Evolutionary conservation across 768 basidiomycete species (phyloP).

Genomic region (Macrocybe gigantea): DNA sequence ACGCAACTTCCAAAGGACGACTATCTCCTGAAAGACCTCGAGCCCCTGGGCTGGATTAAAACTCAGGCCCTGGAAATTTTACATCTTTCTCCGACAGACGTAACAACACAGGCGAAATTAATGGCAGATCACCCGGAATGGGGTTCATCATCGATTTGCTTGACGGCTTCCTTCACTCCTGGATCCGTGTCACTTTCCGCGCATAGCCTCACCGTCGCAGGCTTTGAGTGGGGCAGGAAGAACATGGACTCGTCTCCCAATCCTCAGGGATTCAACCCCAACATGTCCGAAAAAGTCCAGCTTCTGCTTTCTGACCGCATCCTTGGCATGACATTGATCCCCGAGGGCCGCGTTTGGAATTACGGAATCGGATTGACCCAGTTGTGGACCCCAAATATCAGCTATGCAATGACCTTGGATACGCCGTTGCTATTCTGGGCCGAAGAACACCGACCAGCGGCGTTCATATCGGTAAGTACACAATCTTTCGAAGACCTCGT

Average conservation of each 20-base stretch:
- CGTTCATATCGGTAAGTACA: slow-evolving; percentile 79
- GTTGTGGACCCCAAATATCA: slow-evolving; percentile 77
- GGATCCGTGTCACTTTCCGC: slow-evolving; percentile 95
- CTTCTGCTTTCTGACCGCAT: slow-evolving; percentile 92
- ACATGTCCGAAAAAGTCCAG: slow-evolving; percentile 95
- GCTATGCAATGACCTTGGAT: slow-evolving; percentile 81
- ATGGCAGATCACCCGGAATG: slow-evolving; percentile 97
- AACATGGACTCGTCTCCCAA: slow-evolving; percentile 82
- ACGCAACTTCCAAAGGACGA: slow-evolving; percentile 89
- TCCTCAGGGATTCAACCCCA: slow-evolving; percentile 93
- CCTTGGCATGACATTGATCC: slow-evolving; percentile 92
- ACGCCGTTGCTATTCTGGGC: slow-evolving; percentile 97
- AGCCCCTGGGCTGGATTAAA: slow-evolving; percentile 95
- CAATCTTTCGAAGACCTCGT: not conserved
- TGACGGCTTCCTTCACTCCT: slow-evolving; percentile 95
- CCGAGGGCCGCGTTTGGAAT: slow-evolving; percentile 94
- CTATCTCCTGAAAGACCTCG: slow-evolving; percentile 90
- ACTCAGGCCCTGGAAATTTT: slow-evolving; percentile 91
- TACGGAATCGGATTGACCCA: slow-evolving; percentile 94
- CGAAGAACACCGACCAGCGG: slow-evolving; percentile 89
- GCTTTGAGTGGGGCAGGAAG: slow-evolving; percentile 98
- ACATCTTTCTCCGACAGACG: slow-evolving; percentile 89
- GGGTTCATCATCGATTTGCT: slow-evolving; percentile 89
- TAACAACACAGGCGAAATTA: slow-evolving; percentile 90
- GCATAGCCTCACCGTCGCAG: slow-evolving; percentile 83